These are phyloP conservation scores for Nitzschia sp. DNA, from an alignment of 108 stramenopile genomes.

Conservation along the genomic window DNA sequence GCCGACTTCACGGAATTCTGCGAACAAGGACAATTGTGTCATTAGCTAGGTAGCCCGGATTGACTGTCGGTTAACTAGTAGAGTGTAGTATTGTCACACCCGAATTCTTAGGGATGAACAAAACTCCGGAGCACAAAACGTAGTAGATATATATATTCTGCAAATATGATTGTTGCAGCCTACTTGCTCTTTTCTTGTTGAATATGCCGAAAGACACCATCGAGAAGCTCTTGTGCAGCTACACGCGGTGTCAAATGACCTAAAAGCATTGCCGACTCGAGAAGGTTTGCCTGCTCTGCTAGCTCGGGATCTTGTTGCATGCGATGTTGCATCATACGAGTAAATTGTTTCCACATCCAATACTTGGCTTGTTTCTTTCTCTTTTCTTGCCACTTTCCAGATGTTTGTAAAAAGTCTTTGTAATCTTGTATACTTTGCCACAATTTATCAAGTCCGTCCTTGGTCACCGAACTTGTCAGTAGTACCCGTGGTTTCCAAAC, in stretches of 20 bases:
- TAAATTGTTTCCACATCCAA: conserved; percentile 80
- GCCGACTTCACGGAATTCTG: not conserved
- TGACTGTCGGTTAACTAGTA: no score
- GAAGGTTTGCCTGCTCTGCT: conserved; percentile 24
- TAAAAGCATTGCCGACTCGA: conserved; percentile 48
- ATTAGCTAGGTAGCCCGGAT: conserved; percentile 33
- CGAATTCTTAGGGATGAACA: no score
- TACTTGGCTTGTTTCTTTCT: conserved; percentile 60
- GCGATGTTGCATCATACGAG: conserved; percentile 39
- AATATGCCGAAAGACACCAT: conserved; percentile 21
- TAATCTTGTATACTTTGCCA: conserved; percentile 56
- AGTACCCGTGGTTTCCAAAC: conserved; percentile 53
- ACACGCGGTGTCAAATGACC: conserved; percentile 59
- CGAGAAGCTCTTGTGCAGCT: conserved; percentile 55
- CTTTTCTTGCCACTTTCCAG: conserved; percentile 52
- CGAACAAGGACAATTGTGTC: conserved; percentile 17
- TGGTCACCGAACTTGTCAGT: conserved; percentile 64
- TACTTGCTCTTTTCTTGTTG: not conserved
- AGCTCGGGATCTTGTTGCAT: conserved; percentile 40
- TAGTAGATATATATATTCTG: no score
- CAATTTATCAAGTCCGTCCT: conserved; percentile 55
- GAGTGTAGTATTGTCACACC: no score
- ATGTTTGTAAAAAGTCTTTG: conserved; percentile 32
- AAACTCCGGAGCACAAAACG: no score
- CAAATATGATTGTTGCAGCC: not conserved